phyloP scores from a whole-genome alignment of 2,329 filamentous ascomycete species.

The Colletotrichum lupini region DNA sequence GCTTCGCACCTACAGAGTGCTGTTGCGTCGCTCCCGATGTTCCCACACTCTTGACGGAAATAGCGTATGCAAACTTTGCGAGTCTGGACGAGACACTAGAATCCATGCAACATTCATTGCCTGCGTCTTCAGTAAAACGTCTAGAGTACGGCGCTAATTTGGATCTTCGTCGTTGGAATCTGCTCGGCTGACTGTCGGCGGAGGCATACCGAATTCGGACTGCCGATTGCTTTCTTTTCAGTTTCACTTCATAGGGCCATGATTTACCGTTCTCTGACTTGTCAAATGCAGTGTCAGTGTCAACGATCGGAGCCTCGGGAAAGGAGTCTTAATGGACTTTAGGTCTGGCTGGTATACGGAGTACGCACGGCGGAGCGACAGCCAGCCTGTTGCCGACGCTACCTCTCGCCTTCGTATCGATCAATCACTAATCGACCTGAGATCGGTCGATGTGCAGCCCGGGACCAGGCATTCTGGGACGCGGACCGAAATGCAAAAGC shows the following conservation, averaged over 20 bases:
- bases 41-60: neutral
- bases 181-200: conserved; percentile 9
- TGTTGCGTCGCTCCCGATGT: neutral
- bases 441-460: conserved; percentile 26
- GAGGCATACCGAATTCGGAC: conserved; percentile 1
- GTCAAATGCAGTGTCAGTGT: neutral
- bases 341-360: neutral
- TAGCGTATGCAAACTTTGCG: neutral
- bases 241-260: conserved; percentile 7
- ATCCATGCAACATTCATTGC: neutral
- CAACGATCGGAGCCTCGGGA: neutral
- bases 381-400: conserved; percentile 10
- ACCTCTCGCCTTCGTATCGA: conserved; percentile 9
- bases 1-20: neutral
- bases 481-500: conserved; percentile 19
- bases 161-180: conserved; percentile 2
- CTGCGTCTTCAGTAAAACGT: neutral
- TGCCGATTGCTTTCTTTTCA: conserved; percentile 25
- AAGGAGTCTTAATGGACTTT: neutral
- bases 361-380: neutral
- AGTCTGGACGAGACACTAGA: neutral
- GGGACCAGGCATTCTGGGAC: conserved; percentile 21
- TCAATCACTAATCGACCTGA: neutral
- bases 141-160: neutral
- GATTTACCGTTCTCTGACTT: neutral